Conservation (phyloP, 2,329 filamentous ascomycete species). For the Pochonia chlamydosporia region DNA sequence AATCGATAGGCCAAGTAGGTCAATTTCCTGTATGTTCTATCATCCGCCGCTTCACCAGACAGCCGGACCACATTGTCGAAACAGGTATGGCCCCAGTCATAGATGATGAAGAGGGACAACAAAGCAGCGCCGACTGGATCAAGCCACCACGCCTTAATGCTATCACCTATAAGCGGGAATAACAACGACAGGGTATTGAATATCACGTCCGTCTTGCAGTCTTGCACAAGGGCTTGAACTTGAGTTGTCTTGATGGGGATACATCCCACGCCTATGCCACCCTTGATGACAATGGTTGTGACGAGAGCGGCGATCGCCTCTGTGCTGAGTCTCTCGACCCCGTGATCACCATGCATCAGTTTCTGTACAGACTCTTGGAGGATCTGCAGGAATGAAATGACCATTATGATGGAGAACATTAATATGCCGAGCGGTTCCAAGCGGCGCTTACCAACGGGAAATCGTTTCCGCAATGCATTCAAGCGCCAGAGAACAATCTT, state of each 20-base stretch:
- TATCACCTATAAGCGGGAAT: slow-evolving; percentile 67
- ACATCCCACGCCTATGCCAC: slow-evolving; percentile 78
- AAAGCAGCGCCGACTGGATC: slow-evolving; percentile 56
- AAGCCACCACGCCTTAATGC: slow-evolving; percentile 59
- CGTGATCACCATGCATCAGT: slow-evolving; percentile 51
- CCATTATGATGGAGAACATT: slow-evolving; percentile 77
- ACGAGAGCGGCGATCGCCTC: slow-evolving; percentile 47
- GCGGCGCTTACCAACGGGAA: slow-evolving; percentile 63
- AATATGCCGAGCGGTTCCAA: slow-evolving; percentile 72
- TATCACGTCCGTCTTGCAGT: slow-evolving; percentile 62
- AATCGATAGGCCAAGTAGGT: slow-evolving; percentile 28
- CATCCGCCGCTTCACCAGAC: slow-evolving; percentile 24
- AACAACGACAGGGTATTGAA: slow-evolving; percentile 85
- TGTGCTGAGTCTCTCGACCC: slow-evolving; percentile 26
- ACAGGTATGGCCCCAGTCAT: slow-evolving; percentile 58
- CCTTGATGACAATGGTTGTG: slow-evolving; percentile 71
- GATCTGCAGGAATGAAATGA: slow-evolving; percentile 74
- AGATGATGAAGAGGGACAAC: slow-evolving; percentile 62
- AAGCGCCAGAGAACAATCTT: slow-evolving; percentile 58
- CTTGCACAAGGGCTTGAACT: slow-evolving; percentile 60
- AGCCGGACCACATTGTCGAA: slow-evolving; percentile 25
- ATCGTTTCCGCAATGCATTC: slow-evolving; percentile 50
- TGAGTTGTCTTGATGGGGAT: slow-evolving; percentile 75
- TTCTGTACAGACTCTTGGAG: slow-evolving; percentile 60
- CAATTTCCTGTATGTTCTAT: slow-evolving; percentile 23